Evolutionary conservation across 1,139 yeast genomes (phyloP), one percentile per base, ranked within the genome.

Genomic region (Sugiyamaella paludigena): DNA sequence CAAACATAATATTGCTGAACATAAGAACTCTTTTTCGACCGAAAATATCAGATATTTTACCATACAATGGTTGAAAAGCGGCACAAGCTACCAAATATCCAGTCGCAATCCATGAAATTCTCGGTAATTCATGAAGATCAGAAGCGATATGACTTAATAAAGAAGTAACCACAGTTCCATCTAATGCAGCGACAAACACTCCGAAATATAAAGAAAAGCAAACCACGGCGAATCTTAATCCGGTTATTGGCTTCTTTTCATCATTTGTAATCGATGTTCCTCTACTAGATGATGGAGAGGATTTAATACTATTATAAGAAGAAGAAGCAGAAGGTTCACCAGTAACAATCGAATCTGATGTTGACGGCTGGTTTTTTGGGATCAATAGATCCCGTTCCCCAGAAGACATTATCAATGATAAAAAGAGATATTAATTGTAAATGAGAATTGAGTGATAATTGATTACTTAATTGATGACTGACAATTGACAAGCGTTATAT

Each of bases 11-110:
- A 50, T 78, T 77, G 58, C 81, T 77, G 38, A 77, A 65, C 7
- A 81, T 58, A 37, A 82, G 66, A 50, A 79, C 65, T 7, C 70
- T 64, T 62, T 79, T 84, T 58, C 96, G 76, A 16, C 96, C 96
- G 65, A 84, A 87, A 39, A 88, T 86, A 60, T 88, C 96, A 3
- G 94, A 83, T 31, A 89, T 67, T 62, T 87, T 88, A 24, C 96
- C 96, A 58, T 83, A 87, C 24, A 89, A 68, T 1, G 96, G 96
- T 66, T 81, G 87, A 57, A 81, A 78, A 2, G 84, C 81, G 0
- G 84, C 77, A 49, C 79, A 77, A 5, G 85, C 74, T n/a, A 81
- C 65, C 41, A 81, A 64, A 58, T 81, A 81, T 0, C 83, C 75
- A 0, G 84, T 78, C 3, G 83, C 85, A 30, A 80, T 76, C 83